Conservation (phyloP, 257 asterid species). For the Eustoma russellianum region DNA sequence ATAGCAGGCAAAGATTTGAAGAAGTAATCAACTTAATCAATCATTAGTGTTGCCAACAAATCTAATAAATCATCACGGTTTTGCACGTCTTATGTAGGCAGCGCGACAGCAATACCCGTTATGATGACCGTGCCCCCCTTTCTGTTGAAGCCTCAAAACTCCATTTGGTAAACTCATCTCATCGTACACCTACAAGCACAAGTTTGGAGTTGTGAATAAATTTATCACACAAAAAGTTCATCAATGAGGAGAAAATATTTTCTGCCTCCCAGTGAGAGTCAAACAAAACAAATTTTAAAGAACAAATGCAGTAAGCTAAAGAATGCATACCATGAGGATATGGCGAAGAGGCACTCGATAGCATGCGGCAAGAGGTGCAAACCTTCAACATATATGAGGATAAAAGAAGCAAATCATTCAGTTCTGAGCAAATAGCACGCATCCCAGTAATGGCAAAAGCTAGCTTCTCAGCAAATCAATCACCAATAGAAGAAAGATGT, state of each 20-base stretch:
- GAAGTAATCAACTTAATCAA: neutral
- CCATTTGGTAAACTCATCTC: conserved; percentile 97
- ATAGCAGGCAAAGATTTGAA: neutral
- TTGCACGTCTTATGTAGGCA: neutral
- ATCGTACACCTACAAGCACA: conserved; percentile 56
- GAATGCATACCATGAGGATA: conserved; percentile 61
- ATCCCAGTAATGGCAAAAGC: neutral
- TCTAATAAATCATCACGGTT: neutral
- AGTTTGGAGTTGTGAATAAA: conserved; percentile 1
- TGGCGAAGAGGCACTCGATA: conserved; percentile 96
- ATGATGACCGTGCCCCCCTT: conserved; percentile 97
- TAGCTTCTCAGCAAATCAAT: neutral
- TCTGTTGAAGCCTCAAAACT: conserved; percentile 84
- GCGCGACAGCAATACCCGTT: conserved; percentile 57
- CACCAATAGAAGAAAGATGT: neutral
- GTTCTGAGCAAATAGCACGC: neutral
- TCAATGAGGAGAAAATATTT: neutral
- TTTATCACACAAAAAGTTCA: neutral
- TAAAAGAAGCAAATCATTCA: neutral
- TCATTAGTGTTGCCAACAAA: neutral
- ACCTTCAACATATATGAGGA: conserved; percentile 33
- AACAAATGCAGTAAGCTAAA: neutral
- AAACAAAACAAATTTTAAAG: neutral
- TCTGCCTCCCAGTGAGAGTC: neutral
- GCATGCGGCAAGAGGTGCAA: conserved; percentile 94